Percentiles rank a stretch among this genome's conserved stretches.
Conservation (phyloP, 495 filamentous ascomycete genomes). For the Talaromyces trachyspermus region DNA sequence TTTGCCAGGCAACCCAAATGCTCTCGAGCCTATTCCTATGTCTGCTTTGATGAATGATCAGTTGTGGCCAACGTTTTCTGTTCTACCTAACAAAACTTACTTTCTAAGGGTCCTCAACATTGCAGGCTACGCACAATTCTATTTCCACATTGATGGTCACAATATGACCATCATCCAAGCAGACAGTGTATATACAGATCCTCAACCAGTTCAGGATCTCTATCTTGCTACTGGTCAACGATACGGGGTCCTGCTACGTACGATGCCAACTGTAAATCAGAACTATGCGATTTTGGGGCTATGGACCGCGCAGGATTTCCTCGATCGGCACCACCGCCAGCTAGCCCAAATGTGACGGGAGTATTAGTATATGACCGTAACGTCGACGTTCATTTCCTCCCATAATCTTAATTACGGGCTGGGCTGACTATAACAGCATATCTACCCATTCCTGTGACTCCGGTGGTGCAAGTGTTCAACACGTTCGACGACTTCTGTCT, state of each 20-base stretch:
- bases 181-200: constrained; percentile 47
- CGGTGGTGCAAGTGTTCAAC: constrained; percentile 32
- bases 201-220: constrained; percentile 49
- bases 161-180: constrained; percentile 52
- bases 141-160: constrained; percentile 72
- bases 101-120: constrained; percentile 71
- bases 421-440: neutral
- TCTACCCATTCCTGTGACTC: constrained; percentile 48
- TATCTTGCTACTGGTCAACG: constrained; percentile 63
- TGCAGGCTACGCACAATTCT: constrained; percentile 62
- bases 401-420: neutral
- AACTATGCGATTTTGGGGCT: constrained; percentile 11
- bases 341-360: neutral
- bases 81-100: constrained; percentile 71
- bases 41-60: constrained; percentile 51
- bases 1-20: neutral
- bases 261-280: constrained; percentile 36
- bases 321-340: neutral
- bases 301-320: neutral
- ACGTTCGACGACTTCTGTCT: constrained; percentile 50
- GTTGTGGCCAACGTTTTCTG: constrained; percentile 43
- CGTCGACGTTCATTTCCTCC: constrained; percentile 65
- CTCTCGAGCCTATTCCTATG: constrained; percentile 23
- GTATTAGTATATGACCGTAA: constrained; percentile 47
- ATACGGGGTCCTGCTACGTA: constrained; percentile 59